Evolutionary conservation across 768 basidiomycete genomes (phyloP).

Genomic region (Boletus sp.): DNA sequence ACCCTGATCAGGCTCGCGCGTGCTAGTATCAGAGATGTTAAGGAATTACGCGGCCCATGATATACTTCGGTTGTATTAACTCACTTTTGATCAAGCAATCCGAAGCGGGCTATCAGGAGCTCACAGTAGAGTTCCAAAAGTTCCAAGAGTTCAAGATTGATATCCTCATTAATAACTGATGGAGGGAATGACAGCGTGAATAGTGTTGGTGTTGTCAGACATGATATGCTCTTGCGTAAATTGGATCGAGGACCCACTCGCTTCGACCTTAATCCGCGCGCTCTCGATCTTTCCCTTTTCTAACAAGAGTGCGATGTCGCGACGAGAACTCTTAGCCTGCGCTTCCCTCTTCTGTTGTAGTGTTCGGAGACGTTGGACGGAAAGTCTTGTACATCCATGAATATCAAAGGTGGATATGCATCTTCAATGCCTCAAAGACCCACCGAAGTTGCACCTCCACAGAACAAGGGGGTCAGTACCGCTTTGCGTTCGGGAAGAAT

Average conservation of each 20-base stretch:
- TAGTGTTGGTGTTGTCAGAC: constrained; percentile 18
- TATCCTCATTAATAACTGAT: constrained; percentile 80
- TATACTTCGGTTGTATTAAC: constrained; percentile 21
- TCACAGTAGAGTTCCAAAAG: constrained; percentile 94
- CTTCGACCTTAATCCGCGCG: constrained; percentile 82
- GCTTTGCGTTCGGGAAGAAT: neutral
- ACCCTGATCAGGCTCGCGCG: constrained; percentile 84
- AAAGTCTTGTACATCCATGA: constrained; percentile 51
- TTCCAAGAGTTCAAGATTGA: constrained; percentile 85
- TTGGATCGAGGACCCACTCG: constrained; percentile 47
- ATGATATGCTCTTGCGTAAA: neutral
- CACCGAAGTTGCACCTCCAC: constrained; percentile 50
- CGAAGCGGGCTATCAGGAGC: constrained; percentile 88
- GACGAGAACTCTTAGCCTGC: constrained; percentile 66
- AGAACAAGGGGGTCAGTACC: constrained; percentile 1
- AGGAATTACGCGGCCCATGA: constrained; percentile 6
- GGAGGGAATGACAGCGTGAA: constrained; percentile 5
- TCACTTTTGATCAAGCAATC: constrained; percentile 85
- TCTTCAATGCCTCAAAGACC: neutral
- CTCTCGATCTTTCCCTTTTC: constrained; percentile 83
- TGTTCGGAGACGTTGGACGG: constrained; percentile 81
- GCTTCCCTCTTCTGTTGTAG: constrained; percentile 93
- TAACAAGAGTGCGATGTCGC: constrained; percentile 79
- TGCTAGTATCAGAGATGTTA: constrained; percentile 41
- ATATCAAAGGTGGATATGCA: neutral